These are phyloP conservation scores for Nicotiana knightiana DNA, from an alignment of 257 asterid genomes.

Conservation along the genomic window DNA sequence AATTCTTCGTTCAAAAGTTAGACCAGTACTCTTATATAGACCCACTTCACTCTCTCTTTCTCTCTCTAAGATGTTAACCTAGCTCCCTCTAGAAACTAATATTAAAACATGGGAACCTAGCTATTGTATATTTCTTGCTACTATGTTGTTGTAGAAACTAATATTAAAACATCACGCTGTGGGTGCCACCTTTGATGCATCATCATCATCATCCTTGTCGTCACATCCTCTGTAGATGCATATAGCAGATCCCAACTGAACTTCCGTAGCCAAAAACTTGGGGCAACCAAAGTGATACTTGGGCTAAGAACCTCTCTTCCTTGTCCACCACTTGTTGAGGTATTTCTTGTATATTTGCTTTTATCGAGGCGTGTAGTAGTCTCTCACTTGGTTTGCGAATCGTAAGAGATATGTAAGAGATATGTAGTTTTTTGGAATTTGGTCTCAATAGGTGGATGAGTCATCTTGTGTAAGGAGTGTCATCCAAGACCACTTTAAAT, in stretches of 20 bases:
- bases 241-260: not conserved
- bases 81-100: not conserved
- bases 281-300: not conserved
- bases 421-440: not conserved
- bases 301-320: not conserved
- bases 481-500: not conserved
- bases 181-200: slow-evolving; percentile 1
- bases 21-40: not conserved
- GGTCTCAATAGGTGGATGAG: not conserved
- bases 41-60: not conserved
- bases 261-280: not conserved
- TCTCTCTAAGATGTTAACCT: not conserved
- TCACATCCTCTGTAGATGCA: not conserved
- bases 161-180: not conserved
- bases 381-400: not conserved
- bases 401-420: not conserved
- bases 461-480: too few species aligned
- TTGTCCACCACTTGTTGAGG: not conserved
- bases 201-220: not conserved
- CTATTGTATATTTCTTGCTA: not conserved
- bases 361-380: not conserved
- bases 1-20: too few species aligned
- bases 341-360: not conserved
- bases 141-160: too few species aligned
- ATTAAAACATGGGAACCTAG: not conserved